Percentiles rank a stretch among this genome's conserved stretches.
Evolutionary conservation across 768 basidiomycete genomes (phyloP).

Genomic region (Myochromella boudieri): DNA sequence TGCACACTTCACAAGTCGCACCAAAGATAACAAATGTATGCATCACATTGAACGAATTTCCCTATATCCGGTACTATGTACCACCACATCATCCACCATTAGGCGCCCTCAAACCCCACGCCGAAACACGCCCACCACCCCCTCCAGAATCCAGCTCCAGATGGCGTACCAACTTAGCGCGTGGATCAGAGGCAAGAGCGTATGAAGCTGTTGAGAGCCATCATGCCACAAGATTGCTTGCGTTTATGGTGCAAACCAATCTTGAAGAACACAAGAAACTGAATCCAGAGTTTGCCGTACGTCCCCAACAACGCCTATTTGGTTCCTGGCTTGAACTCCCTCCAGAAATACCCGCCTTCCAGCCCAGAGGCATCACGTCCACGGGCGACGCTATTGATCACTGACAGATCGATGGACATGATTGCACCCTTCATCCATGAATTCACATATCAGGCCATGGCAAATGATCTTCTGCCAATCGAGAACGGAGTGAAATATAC

Average conservation of each 20-base stretch:
- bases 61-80: slow-evolving; percentile 89
- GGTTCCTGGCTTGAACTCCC: slow-evolving; percentile 3
- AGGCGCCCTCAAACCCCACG: slow-evolving; percentile 74
- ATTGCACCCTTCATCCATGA: slow-evolving; percentile 91
- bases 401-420: slow-evolving; percentile 96
- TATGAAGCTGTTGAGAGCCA: slow-evolving; percentile 74
- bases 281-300: slow-evolving; percentile 86
- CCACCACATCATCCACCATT: slow-evolving; percentile 82
- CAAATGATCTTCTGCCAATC: slow-evolving; percentile 88
- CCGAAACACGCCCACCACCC: slow-evolving; percentile 62
- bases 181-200: slow-evolving; percentile 67
- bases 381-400: slow-evolving; percentile 82
- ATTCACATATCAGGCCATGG: slow-evolving; percentile 99
- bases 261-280: slow-evolving; percentile 85
- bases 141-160: slow-evolving; percentile 62
- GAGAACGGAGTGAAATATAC: slow-evolving; percentile 84
- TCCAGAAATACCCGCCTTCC: slow-evolving; percentile 41
- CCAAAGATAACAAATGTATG: slow-evolving; percentile 83
- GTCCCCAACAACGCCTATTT: too few species aligned
- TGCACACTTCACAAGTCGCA: too few species aligned
- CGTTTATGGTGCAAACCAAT: slow-evolving; percentile 78
- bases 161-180: slow-evolving; percentile 82
- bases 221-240: slow-evolving; percentile 78
- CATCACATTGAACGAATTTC: slow-evolving; percentile 88
- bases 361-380: slow-evolving; percentile 56